These are phyloP conservation scores for Dalechampia spathulata DNA, from an alignment of 441 rosid species.

Conservation along the genomic window DNA sequence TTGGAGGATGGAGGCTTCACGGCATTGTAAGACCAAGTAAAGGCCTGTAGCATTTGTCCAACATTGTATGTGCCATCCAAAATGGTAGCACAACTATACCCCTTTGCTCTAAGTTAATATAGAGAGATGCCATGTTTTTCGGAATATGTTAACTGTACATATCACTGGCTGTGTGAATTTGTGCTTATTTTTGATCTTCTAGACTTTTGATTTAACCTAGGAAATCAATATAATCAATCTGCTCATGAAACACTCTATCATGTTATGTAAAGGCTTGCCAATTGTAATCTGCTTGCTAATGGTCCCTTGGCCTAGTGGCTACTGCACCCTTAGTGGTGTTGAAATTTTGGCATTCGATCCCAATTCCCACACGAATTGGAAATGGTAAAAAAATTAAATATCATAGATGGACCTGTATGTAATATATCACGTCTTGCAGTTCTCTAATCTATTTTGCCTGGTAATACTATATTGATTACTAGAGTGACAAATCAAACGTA, in stretches of 20 bases:
- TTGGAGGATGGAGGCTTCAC: constrained; percentile 91
- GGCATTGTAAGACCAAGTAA: constrained; percentile 67
- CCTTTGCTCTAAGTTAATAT: neutral
- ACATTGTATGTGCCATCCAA: neutral
- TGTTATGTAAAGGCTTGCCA: too few species aligned
- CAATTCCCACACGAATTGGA: too few species aligned
- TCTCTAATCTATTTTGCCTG: neutral
- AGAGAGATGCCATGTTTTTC: neutral
- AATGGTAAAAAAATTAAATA: too few species aligned
- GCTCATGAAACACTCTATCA: neutral
- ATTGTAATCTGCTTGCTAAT: too few species aligned
- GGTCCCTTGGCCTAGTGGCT: too few species aligned
- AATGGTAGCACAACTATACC: neutral
- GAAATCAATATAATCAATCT: neutral
- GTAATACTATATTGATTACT: neutral
- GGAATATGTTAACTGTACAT: neutral
- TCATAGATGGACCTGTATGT: neutral
- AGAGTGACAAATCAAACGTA: neutral
- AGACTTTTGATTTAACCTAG: neutral
- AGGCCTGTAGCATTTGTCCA: constrained; percentile 17
- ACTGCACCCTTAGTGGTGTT: too few species aligned
- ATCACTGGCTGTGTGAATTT: neutral
- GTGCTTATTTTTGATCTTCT: neutral
- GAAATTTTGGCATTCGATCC: too few species aligned
- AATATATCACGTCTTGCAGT: neutral